A percentile compares a stretch with the other conserved stretches of the same genome.
Evolutionary conservation across 2,329 filamentous ascomycete genomes (phyloP).

Genomic region (Ceratocystis albifundus): DNA sequence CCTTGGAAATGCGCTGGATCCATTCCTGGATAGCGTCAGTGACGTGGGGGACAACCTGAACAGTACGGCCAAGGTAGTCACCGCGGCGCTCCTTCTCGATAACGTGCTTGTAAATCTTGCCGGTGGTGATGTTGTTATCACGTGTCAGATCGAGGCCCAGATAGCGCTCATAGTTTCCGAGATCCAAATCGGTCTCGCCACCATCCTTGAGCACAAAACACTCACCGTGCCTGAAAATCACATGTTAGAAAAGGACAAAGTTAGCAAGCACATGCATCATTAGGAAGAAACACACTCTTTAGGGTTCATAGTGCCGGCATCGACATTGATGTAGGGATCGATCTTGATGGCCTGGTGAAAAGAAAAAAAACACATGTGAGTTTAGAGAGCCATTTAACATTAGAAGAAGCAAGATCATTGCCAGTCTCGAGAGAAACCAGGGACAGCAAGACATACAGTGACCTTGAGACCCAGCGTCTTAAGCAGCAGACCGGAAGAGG

Average conservation of each 20-base stretch:
- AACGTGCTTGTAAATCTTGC: constrained; percentile 87
- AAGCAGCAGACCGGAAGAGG: constrained; percentile 50
- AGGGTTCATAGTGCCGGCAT: constrained; percentile 31
- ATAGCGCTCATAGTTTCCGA: constrained; percentile 45
- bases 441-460: constrained; percentile 33
- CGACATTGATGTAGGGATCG: constrained; percentile 39
- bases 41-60: constrained; percentile 86
- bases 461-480: constrained; percentile 73
- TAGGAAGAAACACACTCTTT: constrained; percentile 29
- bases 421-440: background rate
- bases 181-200: constrained; percentile 48
- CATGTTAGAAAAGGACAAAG: background rate
- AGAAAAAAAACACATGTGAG: constrained; percentile 61
- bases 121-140: constrained; percentile 94
- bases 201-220: constrained; percentile 79
- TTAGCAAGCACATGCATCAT: background rate
- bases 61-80: constrained; percentile 78
- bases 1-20: constrained; percentile 74
- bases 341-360: constrained; percentile 40
- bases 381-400: constrained; percentile 50
- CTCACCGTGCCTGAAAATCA: constrained; percentile 58
- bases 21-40: constrained; percentile 87
- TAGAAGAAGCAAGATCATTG: constrained; percentile 5
- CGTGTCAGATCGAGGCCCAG: constrained; percentile 63
- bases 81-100: constrained; percentile 57